phyloP scores from a whole-genome alignment of 495 filamentous ascomycete species.

The Acidomyces sp. region DNA sequence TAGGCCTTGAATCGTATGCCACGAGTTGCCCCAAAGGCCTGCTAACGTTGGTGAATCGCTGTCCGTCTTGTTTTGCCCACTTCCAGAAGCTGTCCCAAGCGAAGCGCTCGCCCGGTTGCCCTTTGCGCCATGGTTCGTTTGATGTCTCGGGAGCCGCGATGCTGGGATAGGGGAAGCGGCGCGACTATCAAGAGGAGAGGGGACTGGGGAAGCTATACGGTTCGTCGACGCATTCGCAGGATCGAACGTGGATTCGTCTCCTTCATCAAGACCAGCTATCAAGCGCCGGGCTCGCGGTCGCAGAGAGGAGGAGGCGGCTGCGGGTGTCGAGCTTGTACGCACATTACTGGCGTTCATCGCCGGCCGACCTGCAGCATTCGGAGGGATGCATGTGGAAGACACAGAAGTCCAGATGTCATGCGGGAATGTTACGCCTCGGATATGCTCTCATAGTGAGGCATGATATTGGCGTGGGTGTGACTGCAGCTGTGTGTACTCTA shows the following conservation, averaged over 20 bases:
- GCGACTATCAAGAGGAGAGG: slow-evolving; percentile 25
- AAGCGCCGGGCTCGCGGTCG: slow-evolving; percentile 27
- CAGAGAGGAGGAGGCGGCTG: slow-evolving; percentile 21
- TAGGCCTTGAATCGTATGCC: slow-evolving; percentile 30
- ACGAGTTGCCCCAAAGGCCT: slow-evolving; percentile 26
- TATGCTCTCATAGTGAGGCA: too few species aligned
- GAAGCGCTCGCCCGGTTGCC: slow-evolving; percentile 6
- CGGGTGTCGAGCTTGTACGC: slow-evolving; percentile 10
- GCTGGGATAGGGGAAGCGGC: slow-evolving; percentile 26
- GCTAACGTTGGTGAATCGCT: slow-evolving; percentile 13
- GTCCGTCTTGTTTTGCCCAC: slow-evolving; percentile 11
- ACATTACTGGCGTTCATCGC: slow-evolving; percentile 15
- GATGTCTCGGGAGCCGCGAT: slow-evolving; percentile 20
- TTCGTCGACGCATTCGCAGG: background rate
- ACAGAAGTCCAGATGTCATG: too few species aligned
- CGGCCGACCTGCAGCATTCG: slow-evolving; percentile 15
- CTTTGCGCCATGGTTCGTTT: slow-evolving; percentile 9
- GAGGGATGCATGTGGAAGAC: slow-evolving; percentile 7
- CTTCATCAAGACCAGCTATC: slow-evolving; percentile 30
- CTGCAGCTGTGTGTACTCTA: too few species aligned
- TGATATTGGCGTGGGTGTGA: too few species aligned
- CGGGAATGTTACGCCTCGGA: too few species aligned
- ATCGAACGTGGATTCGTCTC: slow-evolving; percentile 11
- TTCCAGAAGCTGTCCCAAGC: background rate
- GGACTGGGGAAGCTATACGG: slow-evolving; percentile 16